phyloP scores from a whole-genome alignment of 2,329 filamentous ascomycete species.

The Trichoderma simmonsii region DNA sequence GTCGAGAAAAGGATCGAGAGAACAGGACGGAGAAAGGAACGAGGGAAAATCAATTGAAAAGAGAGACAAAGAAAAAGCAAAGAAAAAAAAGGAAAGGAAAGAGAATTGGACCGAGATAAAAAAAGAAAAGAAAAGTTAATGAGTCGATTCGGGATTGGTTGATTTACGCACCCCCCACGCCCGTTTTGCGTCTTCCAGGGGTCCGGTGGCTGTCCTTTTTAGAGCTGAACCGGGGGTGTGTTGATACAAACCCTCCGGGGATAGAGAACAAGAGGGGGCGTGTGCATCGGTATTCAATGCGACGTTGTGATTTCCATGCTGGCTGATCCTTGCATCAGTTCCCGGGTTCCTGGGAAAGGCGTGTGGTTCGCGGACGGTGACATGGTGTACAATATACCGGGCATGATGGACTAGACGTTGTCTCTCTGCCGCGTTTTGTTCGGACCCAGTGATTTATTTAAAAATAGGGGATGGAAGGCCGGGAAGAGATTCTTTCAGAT shows the following conservation, averaged over 20 bases:
- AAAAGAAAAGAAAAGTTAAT: background rate
- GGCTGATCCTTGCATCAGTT: background rate
- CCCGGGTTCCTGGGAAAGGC: slow-evolving; percentile 5
- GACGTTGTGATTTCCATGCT: background rate
- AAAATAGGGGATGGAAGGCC: background rate
- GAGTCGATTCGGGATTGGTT: background rate
- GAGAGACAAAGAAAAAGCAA: background rate
- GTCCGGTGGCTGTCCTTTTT: background rate
- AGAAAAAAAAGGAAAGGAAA: background rate
- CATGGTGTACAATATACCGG: background rate
- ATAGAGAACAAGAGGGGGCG: background rate
- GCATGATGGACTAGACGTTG: background rate
- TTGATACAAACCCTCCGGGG: background rate
- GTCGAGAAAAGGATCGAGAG: background rate
- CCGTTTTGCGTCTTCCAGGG: background rate
- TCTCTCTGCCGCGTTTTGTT: background rate
- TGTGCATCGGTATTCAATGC: background rate
- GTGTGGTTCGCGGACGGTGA: background rate
- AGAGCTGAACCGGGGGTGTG: background rate
- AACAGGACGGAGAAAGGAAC: background rate
- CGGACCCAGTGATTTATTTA: background rate
- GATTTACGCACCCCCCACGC: background rate
- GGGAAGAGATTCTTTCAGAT: background rate
- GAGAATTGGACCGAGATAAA: background rate
- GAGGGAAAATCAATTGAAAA: background rate